Evolutionary conservation across 768 basidiomycete genomes (phyloP).

Genomic region (Kwoniella shandongensis): DNA sequence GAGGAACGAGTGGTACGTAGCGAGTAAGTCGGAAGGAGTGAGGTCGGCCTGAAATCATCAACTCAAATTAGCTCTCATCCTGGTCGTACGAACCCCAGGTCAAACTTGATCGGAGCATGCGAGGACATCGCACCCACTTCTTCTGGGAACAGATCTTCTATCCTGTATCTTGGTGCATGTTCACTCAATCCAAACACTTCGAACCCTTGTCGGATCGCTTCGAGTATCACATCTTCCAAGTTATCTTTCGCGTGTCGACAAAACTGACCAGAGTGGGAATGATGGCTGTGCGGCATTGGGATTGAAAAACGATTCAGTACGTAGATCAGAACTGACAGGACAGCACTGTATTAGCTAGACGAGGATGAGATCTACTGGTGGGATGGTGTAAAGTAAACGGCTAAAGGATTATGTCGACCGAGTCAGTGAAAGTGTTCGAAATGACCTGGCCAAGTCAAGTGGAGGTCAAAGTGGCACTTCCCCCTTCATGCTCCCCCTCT

Average conservation of each 20-base stretch:
- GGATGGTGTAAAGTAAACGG: too few relatives aligned
- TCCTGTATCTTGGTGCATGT: conserved; percentile 85
- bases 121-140: conserved; percentile 64
- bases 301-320: not conserved
- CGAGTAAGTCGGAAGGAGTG: conserved; percentile 59
- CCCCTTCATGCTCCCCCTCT: too few relatives aligned
- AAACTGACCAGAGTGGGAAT: conserved; percentile 91
- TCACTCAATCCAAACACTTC: conserved; percentile 82
- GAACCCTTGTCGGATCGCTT: conserved; percentile 78
- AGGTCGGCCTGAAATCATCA: conserved; percentile 60
- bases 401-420: too few relatives aligned
- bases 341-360: too few relatives aligned
- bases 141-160: conserved; percentile 85
- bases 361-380: too few relatives aligned
- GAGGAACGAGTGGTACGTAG: conserved; percentile 73
- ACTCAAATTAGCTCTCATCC: too few relatives aligned
- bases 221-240: conserved; percentile 75
- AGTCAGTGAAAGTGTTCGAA: too few relatives aligned
- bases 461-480: too few relatives aligned
- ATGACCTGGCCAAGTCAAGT: too few relatives aligned
- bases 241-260: conserved; percentile 82
- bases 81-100: not conserved
- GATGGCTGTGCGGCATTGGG: conserved; percentile 58
- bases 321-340: too few relatives aligned
- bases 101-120: not conserved